These are phyloP conservation scores for Platanus orientalis DNA, from an alignment of 164 flowering plant species.

Conservation along the genomic window DNA sequence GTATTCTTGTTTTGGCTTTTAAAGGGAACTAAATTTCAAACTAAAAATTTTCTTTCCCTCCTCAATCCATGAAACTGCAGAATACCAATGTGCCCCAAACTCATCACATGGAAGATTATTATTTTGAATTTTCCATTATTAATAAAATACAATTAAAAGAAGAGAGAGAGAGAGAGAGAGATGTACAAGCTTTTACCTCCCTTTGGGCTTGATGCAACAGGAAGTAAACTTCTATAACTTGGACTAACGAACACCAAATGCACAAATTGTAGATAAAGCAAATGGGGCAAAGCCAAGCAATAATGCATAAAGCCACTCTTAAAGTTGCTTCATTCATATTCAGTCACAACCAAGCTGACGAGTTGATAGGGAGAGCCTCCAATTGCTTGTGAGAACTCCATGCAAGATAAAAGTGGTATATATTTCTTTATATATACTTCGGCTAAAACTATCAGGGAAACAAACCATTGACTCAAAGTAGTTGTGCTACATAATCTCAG, in stretches of 20 bases:
- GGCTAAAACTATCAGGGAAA: not conserved
- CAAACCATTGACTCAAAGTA: slow-evolving; percentile 8
- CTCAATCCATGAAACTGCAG: too few relatives aligned
- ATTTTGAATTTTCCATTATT: too few relatives aligned
- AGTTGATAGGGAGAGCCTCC: too few relatives aligned
- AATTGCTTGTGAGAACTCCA: slow-evolving; percentile 7
- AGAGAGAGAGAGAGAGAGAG: too few relatives aligned
- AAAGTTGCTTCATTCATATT: not conserved
- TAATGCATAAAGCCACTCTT: not conserved
- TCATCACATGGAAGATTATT: too few relatives aligned
- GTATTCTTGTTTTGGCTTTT: too few relatives aligned
- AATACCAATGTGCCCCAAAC: too few relatives aligned
- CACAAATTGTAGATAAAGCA: not conserved
- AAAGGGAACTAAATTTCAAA: too few relatives aligned
- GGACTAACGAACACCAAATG: not conserved
- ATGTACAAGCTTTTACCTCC: not conserved
- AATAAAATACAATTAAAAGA: too few relatives aligned
- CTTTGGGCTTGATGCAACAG: not conserved
- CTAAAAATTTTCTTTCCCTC: too few relatives aligned
- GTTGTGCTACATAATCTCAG: slow-evolving; percentile 60
- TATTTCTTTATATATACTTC: not conserved
- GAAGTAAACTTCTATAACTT: not conserved
- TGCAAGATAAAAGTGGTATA: not conserved
- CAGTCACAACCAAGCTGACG: too few relatives aligned
- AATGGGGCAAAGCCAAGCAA: not conserved